Base-by-base conservation (phyloP, 2,329 filamentous ascomycete genomes). In the Monosporascus ibericus region DNA sequence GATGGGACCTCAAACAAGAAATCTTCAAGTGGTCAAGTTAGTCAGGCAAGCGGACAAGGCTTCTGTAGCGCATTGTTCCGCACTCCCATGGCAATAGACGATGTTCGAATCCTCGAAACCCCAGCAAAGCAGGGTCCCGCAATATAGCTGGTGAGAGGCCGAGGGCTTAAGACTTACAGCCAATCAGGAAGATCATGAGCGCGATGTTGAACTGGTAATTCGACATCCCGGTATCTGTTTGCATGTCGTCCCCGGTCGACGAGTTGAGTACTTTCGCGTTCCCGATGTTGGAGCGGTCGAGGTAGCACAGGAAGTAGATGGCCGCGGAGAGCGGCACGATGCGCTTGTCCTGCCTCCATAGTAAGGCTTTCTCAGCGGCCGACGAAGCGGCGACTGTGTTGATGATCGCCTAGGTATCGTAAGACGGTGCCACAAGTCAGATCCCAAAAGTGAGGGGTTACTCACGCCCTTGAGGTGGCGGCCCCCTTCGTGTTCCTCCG, bases 1-100 rank as follows among this genome's bases (percentile, higher is more conserved):
- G 79, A 84, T 0, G 84, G 84, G 6, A 87, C 78, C 63, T 87
- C 84, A 64, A 86, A 86, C 44, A 77, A 44, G 56, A 67, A 67
- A 44, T 67, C 42, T 46, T 46, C 38, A 30, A 14, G 22, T 25
- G 14, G 14, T n/a, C 22, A 15, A 46, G 42, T 25, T 27, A 18
- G 42, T 15, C 7, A 27, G 30, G 1, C 30, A 14, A 34, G 30
- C 30, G 30, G 30, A 5, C 9, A 14, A 34, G 30, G 5, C 4
- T 14, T 14, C 9, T 34, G 1, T 34, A 34, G 30, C 11, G 4
- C 30, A 34, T 34, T 14, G 30, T 34, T 5, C 14, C 30, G 1
- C 30, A 11, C 30, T 34, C 14, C 30, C 4, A 14, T 34, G 9
- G 9, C 11, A 34, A 34, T 14, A 11, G 30, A 34, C 30, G 11